phyloP scores from a whole-genome alignment of 768 basidiomycete genomes.

The Boletus fagicola region DNA sequence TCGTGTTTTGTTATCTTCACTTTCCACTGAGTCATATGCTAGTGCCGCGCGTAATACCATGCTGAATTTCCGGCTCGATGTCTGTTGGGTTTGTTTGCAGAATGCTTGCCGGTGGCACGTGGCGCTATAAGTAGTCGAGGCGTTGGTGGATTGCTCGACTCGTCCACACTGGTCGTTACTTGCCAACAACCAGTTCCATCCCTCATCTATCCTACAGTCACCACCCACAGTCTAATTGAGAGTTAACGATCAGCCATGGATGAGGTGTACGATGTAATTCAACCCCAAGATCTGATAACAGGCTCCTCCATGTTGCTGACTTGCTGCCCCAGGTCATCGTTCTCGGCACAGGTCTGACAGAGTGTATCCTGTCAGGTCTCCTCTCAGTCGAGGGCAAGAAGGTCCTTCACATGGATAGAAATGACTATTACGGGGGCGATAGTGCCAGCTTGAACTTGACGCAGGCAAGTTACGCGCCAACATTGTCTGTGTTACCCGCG shows the following conservation, averaged over 20 bases:
- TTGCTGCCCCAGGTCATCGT: slow-evolving; percentile 65
- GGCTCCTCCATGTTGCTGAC: slow-evolving; percentile 13
- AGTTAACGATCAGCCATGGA: slow-evolving; percentile 63
- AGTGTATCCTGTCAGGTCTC: slow-evolving; percentile 96
- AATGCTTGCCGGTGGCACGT: slow-evolving; percentile 23
- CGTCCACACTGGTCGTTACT: slow-evolving; percentile 9
- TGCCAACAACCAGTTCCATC: slow-evolving; percentile 16
- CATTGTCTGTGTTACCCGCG: background rate
- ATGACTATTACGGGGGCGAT: slow-evolving; percentile 99
- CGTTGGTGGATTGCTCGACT: background rate
- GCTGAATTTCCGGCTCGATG: background rate
- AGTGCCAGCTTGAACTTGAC: slow-evolving; percentile 96
- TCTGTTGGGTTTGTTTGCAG: slow-evolving; percentile 14
- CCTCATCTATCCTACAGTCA: slow-evolving; percentile 10
- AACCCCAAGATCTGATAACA: slow-evolving; percentile 17
- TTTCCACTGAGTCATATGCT: slow-evolving; percentile 2
- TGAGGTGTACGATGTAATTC: slow-evolving; percentile 93
- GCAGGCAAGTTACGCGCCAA: slow-evolving; percentile 58
- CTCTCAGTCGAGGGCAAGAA: slow-evolving; percentile 99
- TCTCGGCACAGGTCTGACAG: slow-evolving; percentile 95
- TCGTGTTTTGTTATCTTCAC: slow-evolving; percentile 2
- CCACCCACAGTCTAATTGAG: slow-evolving; percentile 11
- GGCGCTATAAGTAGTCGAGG: slow-evolving; percentile 30
- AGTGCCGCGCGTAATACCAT: slow-evolving; percentile 11
- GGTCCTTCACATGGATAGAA: slow-evolving; percentile 97